Conservation (phyloP, 306 rosid genomes). For the Cyamopsis tetragonoloba region DNA sequence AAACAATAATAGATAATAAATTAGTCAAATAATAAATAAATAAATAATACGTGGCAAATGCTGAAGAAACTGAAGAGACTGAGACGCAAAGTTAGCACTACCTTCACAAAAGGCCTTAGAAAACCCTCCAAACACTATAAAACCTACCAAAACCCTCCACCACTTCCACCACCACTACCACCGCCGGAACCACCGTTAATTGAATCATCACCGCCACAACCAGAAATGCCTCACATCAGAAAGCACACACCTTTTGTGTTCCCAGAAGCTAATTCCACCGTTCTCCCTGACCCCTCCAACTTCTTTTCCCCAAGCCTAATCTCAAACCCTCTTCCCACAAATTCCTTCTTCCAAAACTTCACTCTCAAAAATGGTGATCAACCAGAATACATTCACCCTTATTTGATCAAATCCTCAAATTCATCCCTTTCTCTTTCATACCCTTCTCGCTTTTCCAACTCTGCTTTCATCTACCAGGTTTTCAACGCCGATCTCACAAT, state of each 20-base stretch:
- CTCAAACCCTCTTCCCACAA: constrained; percentile 69
- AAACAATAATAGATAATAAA: too few relatives aligned
- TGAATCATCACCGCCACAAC: neutral
- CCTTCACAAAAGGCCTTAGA: neutral
- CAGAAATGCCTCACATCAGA: neutral
- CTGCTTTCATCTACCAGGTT: constrained; percentile 51
- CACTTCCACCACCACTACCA: neutral
- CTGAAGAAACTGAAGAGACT: constrained; percentile 21
- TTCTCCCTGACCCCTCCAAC: constrained; percentile 67
- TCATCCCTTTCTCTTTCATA: constrained; percentile 60
- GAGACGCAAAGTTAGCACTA: constrained; percentile 21
- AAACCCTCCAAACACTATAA: constrained; percentile 21
- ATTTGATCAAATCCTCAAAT: constrained; percentile 56
- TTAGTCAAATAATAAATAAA: too few relatives aligned
- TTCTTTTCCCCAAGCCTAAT: constrained; percentile 63
- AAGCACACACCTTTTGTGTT: constrained; percentile 48
- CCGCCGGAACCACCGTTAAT: neutral
- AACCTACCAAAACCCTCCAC: constrained; percentile 12
- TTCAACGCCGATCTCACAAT: constrained; percentile 72
- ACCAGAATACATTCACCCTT: constrained; percentile 82
- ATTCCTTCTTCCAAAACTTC: constrained; percentile 82
- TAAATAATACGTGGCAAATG: too few relatives aligned
- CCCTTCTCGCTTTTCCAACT: constrained; percentile 50
- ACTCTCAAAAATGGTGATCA: constrained; percentile 67
- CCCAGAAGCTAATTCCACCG: constrained; percentile 55